These are phyloP conservation scores for Umbelopsis sp. DNA, from an alignment of 192 early-diverging fungal genomes.

Conservation along the genomic window DNA sequence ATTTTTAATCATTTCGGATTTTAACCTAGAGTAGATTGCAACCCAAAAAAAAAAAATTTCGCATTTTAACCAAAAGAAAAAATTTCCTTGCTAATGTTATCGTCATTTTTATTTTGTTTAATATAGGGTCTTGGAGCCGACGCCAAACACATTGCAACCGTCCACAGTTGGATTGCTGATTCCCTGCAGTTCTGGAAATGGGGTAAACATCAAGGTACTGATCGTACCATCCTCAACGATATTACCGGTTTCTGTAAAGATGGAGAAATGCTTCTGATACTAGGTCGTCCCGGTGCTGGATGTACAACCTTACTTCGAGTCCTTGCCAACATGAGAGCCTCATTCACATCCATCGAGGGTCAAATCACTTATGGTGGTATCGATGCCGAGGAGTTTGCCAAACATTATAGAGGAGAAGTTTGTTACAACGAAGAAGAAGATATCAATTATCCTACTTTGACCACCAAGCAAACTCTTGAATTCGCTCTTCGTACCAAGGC, in stretches of 20 bases:
- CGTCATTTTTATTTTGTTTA: neutral
- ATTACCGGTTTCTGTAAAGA: constrained; percentile 70
- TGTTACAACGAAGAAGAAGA: constrained; percentile 75
- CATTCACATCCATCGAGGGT: constrained; percentile 51
- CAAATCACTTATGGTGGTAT: constrained; percentile 71
- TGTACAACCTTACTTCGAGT: constrained; percentile 65
- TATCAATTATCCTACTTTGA: constrained; percentile 63
- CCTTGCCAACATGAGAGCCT: constrained; percentile 52
- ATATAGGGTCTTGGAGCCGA: constrained; percentile 36
- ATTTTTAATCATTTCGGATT: too few species aligned
- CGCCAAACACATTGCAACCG: constrained; percentile 38
- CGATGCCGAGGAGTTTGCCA: constrained; percentile 57
- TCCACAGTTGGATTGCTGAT: constrained; percentile 14
- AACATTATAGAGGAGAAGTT: constrained; percentile 70
- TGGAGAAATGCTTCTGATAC: constrained; percentile 73
- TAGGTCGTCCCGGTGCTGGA: constrained; percentile 72
- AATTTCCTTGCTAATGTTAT: constrained; percentile 20
- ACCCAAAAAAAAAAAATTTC: too few species aligned
- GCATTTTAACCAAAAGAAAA: too few species aligned
- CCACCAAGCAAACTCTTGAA: constrained; percentile 75
- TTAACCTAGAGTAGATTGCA: too few species aligned
- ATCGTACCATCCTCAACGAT: constrained; percentile 56
- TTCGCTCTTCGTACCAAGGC: constrained; percentile 77
- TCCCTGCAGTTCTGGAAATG: constrained; percentile 26
- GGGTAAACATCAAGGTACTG: constrained; percentile 25